Conservation (phyloP, 129 eudicot genomes). For the Escallonia rubra region DNA sequence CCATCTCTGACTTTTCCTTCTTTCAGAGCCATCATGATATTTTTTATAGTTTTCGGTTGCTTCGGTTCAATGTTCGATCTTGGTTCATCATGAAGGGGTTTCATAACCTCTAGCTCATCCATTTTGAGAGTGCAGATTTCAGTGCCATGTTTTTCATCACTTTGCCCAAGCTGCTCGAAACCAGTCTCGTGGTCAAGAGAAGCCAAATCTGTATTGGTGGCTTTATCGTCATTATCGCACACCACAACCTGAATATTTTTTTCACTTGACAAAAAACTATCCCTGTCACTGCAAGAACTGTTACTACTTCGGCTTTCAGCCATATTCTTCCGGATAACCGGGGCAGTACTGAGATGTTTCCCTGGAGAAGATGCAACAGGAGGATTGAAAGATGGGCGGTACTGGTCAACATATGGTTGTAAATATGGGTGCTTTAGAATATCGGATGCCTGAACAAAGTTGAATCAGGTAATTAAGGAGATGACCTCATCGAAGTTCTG, state of each 20-base stretch:
- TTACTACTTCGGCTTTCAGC: conserved; percentile 89
- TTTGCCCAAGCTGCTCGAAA: conserved; percentile 20
- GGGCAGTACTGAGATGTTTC: conserved; percentile 40
- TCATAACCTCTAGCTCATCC: conserved; percentile 36
- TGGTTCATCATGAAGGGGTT: conserved; percentile 38
- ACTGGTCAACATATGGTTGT: conserved; percentile 85
- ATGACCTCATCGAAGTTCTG: background rate
- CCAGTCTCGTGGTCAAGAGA: conserved; percentile 40
- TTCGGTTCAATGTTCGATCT: conserved; percentile 33
- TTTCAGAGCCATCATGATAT: conserved; percentile 53
- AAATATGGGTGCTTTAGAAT: conserved; percentile 84
- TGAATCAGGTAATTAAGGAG: conserved; percentile 15
- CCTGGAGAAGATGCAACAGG: conserved; percentile 28
- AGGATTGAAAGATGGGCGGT: conserved; percentile 38
- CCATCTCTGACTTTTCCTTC: conserved; percentile 79
- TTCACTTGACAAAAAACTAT: conserved; percentile 68
- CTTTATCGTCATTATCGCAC: conserved; percentile 48
- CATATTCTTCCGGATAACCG: conserved; percentile 43
- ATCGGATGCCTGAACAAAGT: conserved; percentile 71
- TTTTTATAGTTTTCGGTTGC: conserved; percentile 56
- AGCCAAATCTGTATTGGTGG: conserved; percentile 31
- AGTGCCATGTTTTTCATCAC: conserved; percentile 26
- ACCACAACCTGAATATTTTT: conserved; percentile 36
- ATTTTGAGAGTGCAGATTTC: conserved; percentile 11
- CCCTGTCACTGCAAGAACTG: conserved; percentile 94